Evolutionary conservation across 2,329 filamentous ascomycete species (phyloP).

Genomic region (Aspergillus persii): DNA sequence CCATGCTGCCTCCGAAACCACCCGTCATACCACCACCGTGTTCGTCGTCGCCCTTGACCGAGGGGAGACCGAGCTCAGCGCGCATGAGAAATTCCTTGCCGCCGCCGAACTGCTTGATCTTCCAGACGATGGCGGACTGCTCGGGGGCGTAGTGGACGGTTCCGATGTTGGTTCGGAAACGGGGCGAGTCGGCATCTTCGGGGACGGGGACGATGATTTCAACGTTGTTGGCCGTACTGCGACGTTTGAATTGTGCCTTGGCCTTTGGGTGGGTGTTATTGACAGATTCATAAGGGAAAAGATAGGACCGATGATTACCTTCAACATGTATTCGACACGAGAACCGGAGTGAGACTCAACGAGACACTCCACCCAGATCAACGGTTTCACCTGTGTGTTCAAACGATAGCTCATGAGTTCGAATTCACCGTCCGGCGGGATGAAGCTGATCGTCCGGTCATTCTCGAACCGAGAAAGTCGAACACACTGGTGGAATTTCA

Average conservation of each 20-base stretch:
- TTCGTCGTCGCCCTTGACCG: slow-evolving; percentile 92
- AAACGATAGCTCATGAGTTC: slow-evolving; percentile 99
- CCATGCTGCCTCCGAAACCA: slow-evolving; percentile 95
- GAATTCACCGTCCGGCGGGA: slow-evolving; percentile 96
- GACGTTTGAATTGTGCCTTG: slow-evolving; percentile 94
- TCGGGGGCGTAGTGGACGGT: slow-evolving; percentile 97
- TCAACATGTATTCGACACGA: slow-evolving; percentile 98
- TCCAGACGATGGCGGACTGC: slow-evolving; percentile 97
- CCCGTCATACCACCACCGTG: slow-evolving; percentile 96
- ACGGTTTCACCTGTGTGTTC: slow-evolving; percentile 96
- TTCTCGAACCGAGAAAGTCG: slow-evolving; percentile 95
- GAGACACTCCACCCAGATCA: slow-evolving; percentile 98
- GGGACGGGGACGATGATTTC: slow-evolving; percentile 97
- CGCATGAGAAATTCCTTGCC: slow-evolving; percentile 98
- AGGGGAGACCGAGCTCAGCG: slow-evolving; percentile 89
- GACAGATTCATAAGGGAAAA: background rate
- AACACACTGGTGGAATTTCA: slow-evolving; percentile 99
- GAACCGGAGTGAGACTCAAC: slow-evolving; percentile 95
- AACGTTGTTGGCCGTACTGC: slow-evolving; percentile 97
- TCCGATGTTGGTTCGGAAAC: slow-evolving; percentile 96
- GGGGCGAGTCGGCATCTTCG: slow-evolving; percentile 91
- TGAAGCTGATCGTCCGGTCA: slow-evolving; percentile 97
- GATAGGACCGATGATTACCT: slow-evolving; percentile 48
- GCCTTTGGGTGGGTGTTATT: slow-evolving; percentile 49
- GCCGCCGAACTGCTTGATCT: slow-evolving; percentile 99